Evolutionary conservation across 1,139 yeast genomes (phyloP).

Genomic region (Saccharomyces uvarum): DNA sequence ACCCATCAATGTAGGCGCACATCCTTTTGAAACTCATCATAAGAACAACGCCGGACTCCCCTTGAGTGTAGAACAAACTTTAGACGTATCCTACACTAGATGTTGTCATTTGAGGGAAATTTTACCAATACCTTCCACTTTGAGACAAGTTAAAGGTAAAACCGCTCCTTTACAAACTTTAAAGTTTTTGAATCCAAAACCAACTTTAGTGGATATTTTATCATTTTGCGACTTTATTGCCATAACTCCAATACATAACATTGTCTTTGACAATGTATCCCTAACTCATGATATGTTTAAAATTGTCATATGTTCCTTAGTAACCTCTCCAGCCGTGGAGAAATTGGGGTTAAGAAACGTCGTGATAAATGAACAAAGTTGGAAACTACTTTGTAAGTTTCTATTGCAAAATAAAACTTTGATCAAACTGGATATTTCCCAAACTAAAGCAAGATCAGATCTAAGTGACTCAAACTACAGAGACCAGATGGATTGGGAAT

Average conservation of each 20-base stretch:
- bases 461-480: slow-evolving; percentile 47
- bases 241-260: slow-evolving; percentile 69
- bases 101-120: slow-evolving; percentile 72
- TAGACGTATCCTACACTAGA: slow-evolving; percentile 64
- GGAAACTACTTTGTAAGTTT: slow-evolving; percentile 71
- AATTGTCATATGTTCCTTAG: slow-evolving; percentile 56
- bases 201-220: slow-evolving; percentile 80
- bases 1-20: slow-evolving; percentile 63
- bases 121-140: slow-evolving; percentile 66
- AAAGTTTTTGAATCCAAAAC: slow-evolving; percentile 79
- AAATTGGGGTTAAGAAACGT: slow-evolving; percentile 75
- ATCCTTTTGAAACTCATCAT: slow-evolving; percentile 37
- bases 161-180: slow-evolving; percentile 67
- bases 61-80: slow-evolving; percentile 35
- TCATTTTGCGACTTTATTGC: slow-evolving; percentile 85
- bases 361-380: slow-evolving; percentile 59
- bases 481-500: slow-evolving; percentile 68
- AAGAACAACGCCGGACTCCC: not conserved
- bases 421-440: slow-evolving; percentile 70
- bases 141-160: slow-evolving; percentile 69
- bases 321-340: slow-evolving; percentile 50
- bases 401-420: slow-evolving; percentile 50
- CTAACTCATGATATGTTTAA: slow-evolving; percentile 75
- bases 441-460: slow-evolving; percentile 55
- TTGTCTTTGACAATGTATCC: slow-evolving; percentile 76